phyloP scores from a whole-genome alignment of 371 early-diverging fungal genomes.

The Saksenaea vasiformis region DNA sequence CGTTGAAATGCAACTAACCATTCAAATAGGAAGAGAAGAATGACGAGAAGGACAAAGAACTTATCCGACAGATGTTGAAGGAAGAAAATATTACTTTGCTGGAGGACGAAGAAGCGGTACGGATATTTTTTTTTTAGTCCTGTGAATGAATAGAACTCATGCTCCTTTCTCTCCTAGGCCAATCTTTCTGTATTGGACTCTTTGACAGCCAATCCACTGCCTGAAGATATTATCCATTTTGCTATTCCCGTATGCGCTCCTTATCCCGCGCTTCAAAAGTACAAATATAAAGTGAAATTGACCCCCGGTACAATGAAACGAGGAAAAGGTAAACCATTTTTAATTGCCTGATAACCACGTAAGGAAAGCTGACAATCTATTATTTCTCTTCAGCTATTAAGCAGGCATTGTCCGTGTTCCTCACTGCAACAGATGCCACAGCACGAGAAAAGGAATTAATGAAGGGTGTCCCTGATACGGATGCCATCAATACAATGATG shows the following conservation, averaged over 20 bases:
- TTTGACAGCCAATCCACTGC: conserved; percentile 76
- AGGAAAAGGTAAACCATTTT: conserved; percentile 84
- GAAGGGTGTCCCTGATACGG: conserved; percentile 82
- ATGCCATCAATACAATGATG: conserved; percentile 80
- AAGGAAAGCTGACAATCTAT: not conserved
- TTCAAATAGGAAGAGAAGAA: not conserved
- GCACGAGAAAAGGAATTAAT: conserved; percentile 79
- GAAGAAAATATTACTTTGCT: conserved; percentile 75
- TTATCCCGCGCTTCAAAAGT: conserved; percentile 82
- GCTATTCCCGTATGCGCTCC: conserved; percentile 98
- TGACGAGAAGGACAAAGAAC: conserved; percentile 52
- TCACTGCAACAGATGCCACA: conserved; percentile 52
- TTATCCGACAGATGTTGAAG: conserved; percentile 68
- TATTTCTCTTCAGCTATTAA: conserved; percentile 34
- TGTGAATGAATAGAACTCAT: not conserved
- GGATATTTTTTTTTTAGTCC: not conserved
- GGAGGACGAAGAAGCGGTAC: conserved; percentile 64
- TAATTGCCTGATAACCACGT: too few relatives aligned
- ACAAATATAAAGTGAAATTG: conserved; percentile 96
- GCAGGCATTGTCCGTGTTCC: conserved; percentile 53
- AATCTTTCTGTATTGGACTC: conserved; percentile 74
- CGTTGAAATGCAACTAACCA: not conserved
- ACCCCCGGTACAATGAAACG: conserved; percentile 96
- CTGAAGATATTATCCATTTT: conserved; percentile 82
- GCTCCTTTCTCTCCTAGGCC: conserved; percentile 23